These are phyloP conservation scores for Claviceps citrina DNA, from an alignment of 2,329 filamentous ascomycete species.

Conservation along the genomic window DNA sequence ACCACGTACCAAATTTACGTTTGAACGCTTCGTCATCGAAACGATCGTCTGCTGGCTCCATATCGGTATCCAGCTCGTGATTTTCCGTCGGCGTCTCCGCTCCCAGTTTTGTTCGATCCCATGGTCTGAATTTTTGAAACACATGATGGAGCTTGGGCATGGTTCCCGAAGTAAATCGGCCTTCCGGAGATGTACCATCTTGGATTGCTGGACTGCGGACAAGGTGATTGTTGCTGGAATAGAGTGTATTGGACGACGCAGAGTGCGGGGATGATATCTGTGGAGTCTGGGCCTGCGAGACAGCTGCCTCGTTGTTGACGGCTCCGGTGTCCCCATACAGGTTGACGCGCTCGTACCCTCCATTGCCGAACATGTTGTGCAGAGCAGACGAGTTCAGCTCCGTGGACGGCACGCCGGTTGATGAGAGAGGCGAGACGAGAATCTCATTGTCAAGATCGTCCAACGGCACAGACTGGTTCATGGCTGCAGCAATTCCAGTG, in stretches of 20 bases:
- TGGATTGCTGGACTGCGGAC: background rate
- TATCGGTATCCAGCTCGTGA: too few species aligned
- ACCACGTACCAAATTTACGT: constrained; percentile 17
- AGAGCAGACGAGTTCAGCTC: background rate
- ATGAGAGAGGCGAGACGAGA: background rate
- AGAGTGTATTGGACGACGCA: background rate
- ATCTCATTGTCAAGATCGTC: background rate
- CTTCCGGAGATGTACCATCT: background rate
- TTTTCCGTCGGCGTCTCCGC: background rate
- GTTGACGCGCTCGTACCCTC: background rate
- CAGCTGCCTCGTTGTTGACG: background rate
- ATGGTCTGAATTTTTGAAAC: background rate
- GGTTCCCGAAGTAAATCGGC: background rate
- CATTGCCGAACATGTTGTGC: background rate
- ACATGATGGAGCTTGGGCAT: background rate
- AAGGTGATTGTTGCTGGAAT: background rate
- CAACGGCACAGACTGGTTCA: background rate
- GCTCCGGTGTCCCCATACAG: background rate
- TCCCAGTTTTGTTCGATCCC: background rate
- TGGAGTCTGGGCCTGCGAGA: background rate
- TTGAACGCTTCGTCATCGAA: constrained; percentile 16
- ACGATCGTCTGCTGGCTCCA: background rate
- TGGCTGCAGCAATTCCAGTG: background rate
- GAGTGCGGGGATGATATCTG: background rate
- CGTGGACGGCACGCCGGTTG: background rate